Conservation (phyloP, 2,329 filamentous ascomycete genomes). For the Pestalotiopsis sp. region DNA sequence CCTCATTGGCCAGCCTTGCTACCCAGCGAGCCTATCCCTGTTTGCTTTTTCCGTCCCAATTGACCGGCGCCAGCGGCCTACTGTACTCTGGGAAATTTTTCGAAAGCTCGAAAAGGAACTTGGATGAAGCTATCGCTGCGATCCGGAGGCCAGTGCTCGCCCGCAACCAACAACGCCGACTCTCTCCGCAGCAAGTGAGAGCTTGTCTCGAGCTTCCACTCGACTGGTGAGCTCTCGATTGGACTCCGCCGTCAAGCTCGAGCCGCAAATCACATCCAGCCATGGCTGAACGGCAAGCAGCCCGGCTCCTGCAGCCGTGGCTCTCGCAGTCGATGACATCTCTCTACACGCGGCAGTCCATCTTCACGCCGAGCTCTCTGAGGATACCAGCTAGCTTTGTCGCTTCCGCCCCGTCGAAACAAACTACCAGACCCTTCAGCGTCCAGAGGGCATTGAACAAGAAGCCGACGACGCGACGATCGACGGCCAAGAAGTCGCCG, state of each 20-base stretch:
- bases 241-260: background rate
- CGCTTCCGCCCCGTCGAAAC: background rate
- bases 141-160: background rate
- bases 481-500: background rate
- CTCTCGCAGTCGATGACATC: background rate
- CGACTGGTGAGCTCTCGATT: background rate
- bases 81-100: constrained; percentile 7
- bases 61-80: background rate
- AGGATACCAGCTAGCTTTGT: background rate
- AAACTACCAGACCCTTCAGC: background rate
- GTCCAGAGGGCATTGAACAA: background rate
- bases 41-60: background rate
- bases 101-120: background rate
- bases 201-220: background rate
- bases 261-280: constrained; percentile 1
- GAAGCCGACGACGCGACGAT: constrained; percentile 3
- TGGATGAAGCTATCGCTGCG: background rate
- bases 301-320: constrained; percentile 13
- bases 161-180: background rate
- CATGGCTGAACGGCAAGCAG: constrained; percentile 7
- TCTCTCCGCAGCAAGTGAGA: background rate
- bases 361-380: background rate
- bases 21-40: background rate
- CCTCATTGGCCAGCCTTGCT: constrained; percentile 8
- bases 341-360: background rate